phyloP scores from a whole-genome alignment of 2,329 filamentous ascomycete genomes.

The Apiospora marii region DNA sequence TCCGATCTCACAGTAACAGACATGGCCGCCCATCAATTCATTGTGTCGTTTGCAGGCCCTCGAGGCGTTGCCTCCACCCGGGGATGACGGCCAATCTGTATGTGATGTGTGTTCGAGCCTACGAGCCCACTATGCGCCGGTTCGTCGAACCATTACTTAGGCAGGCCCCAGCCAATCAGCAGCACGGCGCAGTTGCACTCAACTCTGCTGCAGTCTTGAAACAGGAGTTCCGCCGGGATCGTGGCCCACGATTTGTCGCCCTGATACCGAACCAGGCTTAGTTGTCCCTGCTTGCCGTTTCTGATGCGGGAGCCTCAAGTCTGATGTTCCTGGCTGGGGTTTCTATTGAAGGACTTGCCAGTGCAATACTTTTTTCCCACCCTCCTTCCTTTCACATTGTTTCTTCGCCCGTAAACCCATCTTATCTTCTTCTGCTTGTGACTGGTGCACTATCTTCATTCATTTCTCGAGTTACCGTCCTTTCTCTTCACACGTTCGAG shows the following conservation, averaged over 20 bases:
- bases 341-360: slow-evolving; percentile 15
- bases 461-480: slow-evolving; percentile 22
- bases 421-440: slow-evolving; percentile 34
- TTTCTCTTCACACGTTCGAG: slow-evolving; percentile 12
- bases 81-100: slow-evolving; percentile 5
- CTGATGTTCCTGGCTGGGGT: neutral
- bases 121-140: slow-evolving; percentile 3
- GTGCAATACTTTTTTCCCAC: slow-evolving; percentile 11
- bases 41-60: neutral
- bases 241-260: slow-evolving; percentile 20
- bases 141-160: slow-evolving; percentile 9
- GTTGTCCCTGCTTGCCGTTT: slow-evolving; percentile 21
- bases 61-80: neutral
- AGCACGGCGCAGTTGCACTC: slow-evolving; percentile 14
- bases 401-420: slow-evolving; percentile 29
- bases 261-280: slow-evolving; percentile 18
- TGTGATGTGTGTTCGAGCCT: neutral
- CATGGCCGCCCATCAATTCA: neutral
- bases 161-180: slow-evolving; percentile 8
- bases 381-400: slow-evolving; percentile 20
- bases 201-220: slow-evolving; percentile 24
- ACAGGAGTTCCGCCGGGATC: slow-evolving; percentile 23
- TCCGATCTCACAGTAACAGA: neutral
- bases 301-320: slow-evolving; percentile 20
- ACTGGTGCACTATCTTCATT: slow-evolving; percentile 36